Base-by-base conservation (phyloP, 495 filamentous ascomycete species). In the Neurospora sp. region DNA sequence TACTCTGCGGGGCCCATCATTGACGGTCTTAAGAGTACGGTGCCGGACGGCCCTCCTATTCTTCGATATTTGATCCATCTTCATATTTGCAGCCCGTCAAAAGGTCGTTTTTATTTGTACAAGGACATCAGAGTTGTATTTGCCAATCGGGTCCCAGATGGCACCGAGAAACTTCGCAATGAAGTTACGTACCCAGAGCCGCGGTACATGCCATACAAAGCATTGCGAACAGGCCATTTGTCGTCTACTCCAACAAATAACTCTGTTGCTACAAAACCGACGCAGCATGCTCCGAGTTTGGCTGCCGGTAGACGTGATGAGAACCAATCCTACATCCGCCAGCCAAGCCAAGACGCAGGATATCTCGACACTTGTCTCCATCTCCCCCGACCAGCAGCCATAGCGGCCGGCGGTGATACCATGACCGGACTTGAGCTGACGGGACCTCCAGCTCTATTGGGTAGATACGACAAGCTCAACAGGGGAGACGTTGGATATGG, bases 71-170 rank as follows among this genome's bases (percentile, higher is more conserved):
- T 99, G 20, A 90, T 97, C 71, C 96, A 99, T 80, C 79, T 99
- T 38, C 94, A 98, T 77, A 96, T 99, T 54, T 98, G 95, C 80
- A 93, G 92, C 79, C 91, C 95, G 10, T 90, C 90, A 2, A 90
- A 89, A 71, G 94, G 94, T 41, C 91, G 95, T 70, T 96, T 90
- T 81, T 99, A 93, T 76, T 84, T 99, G 3, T 93, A 98, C 84
- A 96, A 95, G 78, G 92, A 87, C 73, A 92, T 98, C 73, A 89
- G 96, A 39, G 93, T 99, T 66, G 96, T 99, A 3, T 99, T 99
- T 81, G 96, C 96, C 71, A 99, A 99, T 80, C 90, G 96, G 38
- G 96, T 98, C 4, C 96, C 96, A 0, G 96, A 99, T 78, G 96
- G 94, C 38, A 98, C 98, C 79, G 96, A 98, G 83, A 93, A 90